A percentile compares a stretch with the other conserved stretches of the same genome.
These are phyloP conservation scores for Phyllosticta capitalensis DNA, from an alignment of 2,329 filamentous ascomycete genomes.

Conservation along the genomic window DNA sequence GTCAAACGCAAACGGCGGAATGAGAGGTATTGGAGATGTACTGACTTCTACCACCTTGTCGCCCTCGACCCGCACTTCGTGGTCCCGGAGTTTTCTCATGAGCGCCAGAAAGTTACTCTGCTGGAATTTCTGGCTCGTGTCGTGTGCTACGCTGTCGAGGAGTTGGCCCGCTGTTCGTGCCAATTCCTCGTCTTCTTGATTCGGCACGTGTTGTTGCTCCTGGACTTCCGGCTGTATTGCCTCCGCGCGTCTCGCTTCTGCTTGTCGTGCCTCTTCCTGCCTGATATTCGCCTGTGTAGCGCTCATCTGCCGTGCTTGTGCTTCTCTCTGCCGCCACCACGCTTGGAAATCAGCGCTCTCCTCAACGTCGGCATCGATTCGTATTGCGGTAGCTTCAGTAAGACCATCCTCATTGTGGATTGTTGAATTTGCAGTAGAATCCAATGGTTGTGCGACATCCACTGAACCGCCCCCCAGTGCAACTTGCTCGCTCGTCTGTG, in stretches of 20 bases:
- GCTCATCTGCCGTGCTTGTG: background rate
- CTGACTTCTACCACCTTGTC: slow-evolving; percentile 54
- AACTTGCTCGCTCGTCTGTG: background rate
- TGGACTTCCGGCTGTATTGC: background rate
- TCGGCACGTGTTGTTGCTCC: slow-evolving; percentile 14
- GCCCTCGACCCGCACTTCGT: slow-evolving; percentile 62
- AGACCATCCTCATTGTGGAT: too few species aligned
- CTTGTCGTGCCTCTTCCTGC: background rate
- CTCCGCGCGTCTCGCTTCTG: background rate
- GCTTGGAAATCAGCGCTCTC: too few species aligned
- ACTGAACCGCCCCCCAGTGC: background rate
- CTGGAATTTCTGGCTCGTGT: slow-evolving; percentile 65
- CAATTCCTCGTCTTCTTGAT: slow-evolving; percentile 54
- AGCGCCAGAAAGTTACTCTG: slow-evolving; percentile 67
- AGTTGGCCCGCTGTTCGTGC: slow-evolving; percentile 62
- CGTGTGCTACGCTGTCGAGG: slow-evolving; percentile 57
- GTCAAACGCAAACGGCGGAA: background rate
- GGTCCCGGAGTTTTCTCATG: slow-evolving; percentile 66
- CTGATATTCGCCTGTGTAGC: background rate
- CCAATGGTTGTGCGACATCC: background rate
- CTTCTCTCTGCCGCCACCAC: too few species aligned
- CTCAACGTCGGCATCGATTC: too few species aligned
- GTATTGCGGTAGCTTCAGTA: too few species aligned
- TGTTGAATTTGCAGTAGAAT: too few species aligned
- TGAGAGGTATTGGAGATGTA: slow-evolving; percentile 10